Conservation (phyloP, 108 stramenopile genomes). For the Discostella stelligeroides region DNA sequence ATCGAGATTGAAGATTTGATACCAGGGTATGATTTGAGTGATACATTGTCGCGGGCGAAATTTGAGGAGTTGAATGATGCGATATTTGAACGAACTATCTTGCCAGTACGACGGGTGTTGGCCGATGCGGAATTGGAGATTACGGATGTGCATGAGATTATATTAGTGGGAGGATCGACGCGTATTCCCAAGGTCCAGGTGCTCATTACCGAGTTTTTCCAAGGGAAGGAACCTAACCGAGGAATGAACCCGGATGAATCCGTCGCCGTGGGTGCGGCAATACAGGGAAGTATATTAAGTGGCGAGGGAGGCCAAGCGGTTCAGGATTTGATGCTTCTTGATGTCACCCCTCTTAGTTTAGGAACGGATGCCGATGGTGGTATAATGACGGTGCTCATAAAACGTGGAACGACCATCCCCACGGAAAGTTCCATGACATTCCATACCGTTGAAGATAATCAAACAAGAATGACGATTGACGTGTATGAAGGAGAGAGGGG, state of each 20-base stretch:
- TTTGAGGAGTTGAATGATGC: constrained; percentile 98
- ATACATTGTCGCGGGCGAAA: constrained; percentile 94
- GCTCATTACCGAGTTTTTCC: constrained; percentile 93
- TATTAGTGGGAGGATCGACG: constrained; percentile 97
- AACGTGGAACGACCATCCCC: constrained; percentile 86
- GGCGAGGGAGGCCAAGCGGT: constrained; percentile 84
- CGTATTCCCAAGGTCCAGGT: constrained; percentile 96
- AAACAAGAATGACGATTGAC: constrained; percentile 88
- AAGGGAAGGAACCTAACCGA: constrained; percentile 91
- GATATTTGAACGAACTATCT: constrained; percentile 96
- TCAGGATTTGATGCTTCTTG: constrained; percentile 87
- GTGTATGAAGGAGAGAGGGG: constrained; percentile 97
- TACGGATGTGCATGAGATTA: constrained; percentile 94
- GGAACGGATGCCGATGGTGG: constrained; percentile 95
- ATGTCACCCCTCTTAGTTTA: constrained; percentile 92
- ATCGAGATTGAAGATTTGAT: constrained; percentile 87
- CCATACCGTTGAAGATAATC: constrained; percentile 81
- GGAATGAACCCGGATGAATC: constrained; percentile 98
- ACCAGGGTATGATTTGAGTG: constrained; percentile 83
- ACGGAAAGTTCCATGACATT: constrained; percentile 83
- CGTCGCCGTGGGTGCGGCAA: constrained; percentile 97
- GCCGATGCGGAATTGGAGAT: constrained; percentile 89
- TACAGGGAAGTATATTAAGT: constrained; percentile 93
- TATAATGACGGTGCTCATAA: constrained; percentile 87
- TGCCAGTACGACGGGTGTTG: constrained; percentile 90